phyloP scores from a whole-genome alignment of 1,284 basidiomycete genomes.

The Pseudomicrostroma phylloplanum region DNA sequence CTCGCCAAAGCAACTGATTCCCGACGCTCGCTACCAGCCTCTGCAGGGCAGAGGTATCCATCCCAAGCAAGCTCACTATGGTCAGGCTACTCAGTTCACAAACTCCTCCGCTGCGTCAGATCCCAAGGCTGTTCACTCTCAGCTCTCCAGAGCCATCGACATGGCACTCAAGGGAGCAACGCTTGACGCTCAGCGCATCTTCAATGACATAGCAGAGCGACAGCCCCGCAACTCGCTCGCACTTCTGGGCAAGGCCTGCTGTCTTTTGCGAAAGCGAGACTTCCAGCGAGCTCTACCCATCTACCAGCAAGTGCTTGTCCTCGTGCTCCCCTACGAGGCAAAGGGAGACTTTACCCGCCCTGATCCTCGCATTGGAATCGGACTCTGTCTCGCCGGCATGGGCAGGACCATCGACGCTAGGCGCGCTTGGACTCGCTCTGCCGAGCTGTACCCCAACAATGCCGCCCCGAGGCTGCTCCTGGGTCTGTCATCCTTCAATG shows the following conservation, averaged over 20 bases:
- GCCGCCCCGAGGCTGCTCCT: slow-evolving; percentile 38
- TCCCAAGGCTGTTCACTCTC: slow-evolving; percentile 28
- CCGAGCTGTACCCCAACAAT: slow-evolving; percentile 24
- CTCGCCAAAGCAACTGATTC: slow-evolving; percentile 40
- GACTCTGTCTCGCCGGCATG: slow-evolving; percentile 44
- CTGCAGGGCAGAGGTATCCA: slow-evolving; percentile 16
- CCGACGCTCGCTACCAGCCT: slow-evolving; percentile 38
- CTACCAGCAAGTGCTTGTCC: slow-evolving; percentile 42
- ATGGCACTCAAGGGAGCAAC: slow-evolving; percentile 32
- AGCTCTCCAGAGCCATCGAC: slow-evolving; percentile 28
- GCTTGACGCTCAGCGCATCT: slow-evolving; percentile 25
- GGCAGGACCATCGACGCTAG: slow-evolving; percentile 39
- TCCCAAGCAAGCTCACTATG: slow-evolving; percentile 30
- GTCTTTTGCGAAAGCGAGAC: slow-evolving; percentile 36
- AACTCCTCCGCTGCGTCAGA: slow-evolving; percentile 24
- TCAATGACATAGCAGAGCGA: slow-evolving; percentile 26
- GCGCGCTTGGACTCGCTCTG: slow-evolving; percentile 46
- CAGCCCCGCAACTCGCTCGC: slow-evolving; percentile 33
- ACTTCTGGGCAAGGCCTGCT: slow-evolving; percentile 43
- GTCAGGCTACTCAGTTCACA: slow-evolving; percentile 18
- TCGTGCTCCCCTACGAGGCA: slow-evolving; percentile 21
- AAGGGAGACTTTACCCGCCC: slow-evolving; percentile 19
- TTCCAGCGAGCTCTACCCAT: slow-evolving; percentile 35
- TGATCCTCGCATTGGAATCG: slow-evolving; percentile 47
- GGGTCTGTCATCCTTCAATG: slow-evolving; percentile 42